A percentile compares a stretch with the other conserved stretches of the same genome.
Evolutionary conservation across 2,329 filamentous ascomycete genomes (phyloP).

Genomic region (Incumbomyces delicatus): DNA sequence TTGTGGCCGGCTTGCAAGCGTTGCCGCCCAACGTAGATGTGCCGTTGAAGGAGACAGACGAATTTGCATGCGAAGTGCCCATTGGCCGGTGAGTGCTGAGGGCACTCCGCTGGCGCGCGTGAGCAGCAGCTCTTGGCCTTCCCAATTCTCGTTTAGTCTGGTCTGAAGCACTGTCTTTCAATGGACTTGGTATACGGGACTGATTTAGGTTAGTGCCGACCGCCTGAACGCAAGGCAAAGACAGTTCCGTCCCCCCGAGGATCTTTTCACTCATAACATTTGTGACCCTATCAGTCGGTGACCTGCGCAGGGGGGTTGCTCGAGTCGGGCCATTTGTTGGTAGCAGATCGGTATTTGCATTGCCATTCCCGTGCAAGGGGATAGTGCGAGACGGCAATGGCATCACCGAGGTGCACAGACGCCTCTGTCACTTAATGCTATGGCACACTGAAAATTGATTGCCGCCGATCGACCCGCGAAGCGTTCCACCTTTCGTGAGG

Average conservation of each 20-base stretch:
- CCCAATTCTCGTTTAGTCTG: not conserved
- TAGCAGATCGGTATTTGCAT: not conserved
- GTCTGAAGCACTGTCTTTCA: not conserved
- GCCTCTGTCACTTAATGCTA: too few relatives aligned
- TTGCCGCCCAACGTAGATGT: not conserved
- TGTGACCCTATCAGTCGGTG: not conserved
- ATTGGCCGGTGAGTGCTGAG: not conserved
- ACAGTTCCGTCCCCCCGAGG: not conserved
- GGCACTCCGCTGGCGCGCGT: conserved; percentile 3
- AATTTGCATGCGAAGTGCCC: not conserved
- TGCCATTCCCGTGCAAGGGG: too few relatives aligned
- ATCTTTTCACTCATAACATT: not conserved
- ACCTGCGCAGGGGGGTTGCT: not conserved
- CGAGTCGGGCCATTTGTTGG: not conserved
- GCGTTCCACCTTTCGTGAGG: too few relatives aligned
- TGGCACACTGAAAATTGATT: too few relatives aligned
- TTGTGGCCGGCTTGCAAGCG: not conserved
- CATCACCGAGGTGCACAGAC: too few relatives aligned
- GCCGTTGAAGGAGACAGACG: not conserved
- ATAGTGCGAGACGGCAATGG: too few relatives aligned
- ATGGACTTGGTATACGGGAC: conserved; percentile 3
- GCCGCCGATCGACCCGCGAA: too few relatives aligned
- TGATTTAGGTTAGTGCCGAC: not conserved
- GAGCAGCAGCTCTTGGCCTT: not conserved
- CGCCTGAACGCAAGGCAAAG: not conserved